These are phyloP conservation scores for Durio zibethinus DNA, from an alignment of 345 rosid genomes.

Conservation along the genomic window DNA sequence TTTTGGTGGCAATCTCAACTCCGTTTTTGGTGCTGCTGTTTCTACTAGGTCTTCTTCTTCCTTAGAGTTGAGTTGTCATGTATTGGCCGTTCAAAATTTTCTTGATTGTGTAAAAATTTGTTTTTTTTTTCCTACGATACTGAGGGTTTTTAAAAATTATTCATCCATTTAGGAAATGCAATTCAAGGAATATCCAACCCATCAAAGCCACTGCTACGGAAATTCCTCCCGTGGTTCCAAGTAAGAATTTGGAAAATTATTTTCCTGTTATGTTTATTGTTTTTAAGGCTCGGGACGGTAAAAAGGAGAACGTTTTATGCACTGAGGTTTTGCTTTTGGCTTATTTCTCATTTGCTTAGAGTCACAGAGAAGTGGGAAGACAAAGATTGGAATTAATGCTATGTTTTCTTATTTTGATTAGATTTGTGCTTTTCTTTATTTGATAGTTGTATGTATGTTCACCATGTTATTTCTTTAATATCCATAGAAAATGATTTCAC, in stretches of 20 bases:
- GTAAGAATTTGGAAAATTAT: slow-evolving; percentile 38
- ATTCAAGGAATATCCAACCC: slow-evolving; percentile 44
- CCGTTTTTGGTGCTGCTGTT: slow-evolving; percentile 48
- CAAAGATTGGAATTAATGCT: slow-evolving; percentile 93
- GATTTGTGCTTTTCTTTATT: not conserved
- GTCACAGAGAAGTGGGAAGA: slow-evolving; percentile 50
- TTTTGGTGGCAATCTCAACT: slow-evolving; percentile 32
- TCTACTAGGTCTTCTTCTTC: slow-evolving; percentile 34
- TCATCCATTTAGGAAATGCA: slow-evolving; percentile 40
- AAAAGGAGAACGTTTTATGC: slow-evolving; percentile 8
- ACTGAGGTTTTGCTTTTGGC: slow-evolving; percentile 23
- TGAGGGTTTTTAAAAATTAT: not conserved
- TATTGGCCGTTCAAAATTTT: not conserved
- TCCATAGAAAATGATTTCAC: not conserved
- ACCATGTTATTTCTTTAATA: not conserved
- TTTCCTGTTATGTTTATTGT: not conserved
- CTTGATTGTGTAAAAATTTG: not conserved
- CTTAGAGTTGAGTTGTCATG: slow-evolving; percentile 50
- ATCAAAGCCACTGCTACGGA: slow-evolving; percentile 79
- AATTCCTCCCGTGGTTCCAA: slow-evolving; percentile 53
- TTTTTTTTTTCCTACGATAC: not conserved
- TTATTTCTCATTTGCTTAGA: slow-evolving; percentile 38
- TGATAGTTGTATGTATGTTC: not conserved
- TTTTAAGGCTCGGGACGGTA: not conserved
- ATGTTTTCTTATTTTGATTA: slow-evolving; percentile 20